Evolutionary conservation across 352 stramenopile species (phyloP).

Genomic region (Globisporangium perplexum): DNA sequence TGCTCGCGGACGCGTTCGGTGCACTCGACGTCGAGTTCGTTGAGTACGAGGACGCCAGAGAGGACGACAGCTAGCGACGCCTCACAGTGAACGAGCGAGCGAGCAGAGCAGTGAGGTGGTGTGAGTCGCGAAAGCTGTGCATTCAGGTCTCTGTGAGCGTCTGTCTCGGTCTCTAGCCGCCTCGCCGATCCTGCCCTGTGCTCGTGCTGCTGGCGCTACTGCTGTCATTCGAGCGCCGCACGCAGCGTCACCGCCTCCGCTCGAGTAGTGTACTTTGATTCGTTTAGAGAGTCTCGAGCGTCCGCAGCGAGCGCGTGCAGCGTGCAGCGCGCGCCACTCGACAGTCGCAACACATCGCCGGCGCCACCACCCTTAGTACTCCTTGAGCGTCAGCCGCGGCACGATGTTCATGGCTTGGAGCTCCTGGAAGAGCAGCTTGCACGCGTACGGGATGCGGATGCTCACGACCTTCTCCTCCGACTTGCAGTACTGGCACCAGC

Average conservation of each 20-base stretch:
- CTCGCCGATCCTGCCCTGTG: not conserved
- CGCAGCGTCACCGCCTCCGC: not conserved
- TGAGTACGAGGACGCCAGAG: slow-evolving; percentile 35
- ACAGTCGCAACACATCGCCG: not conserved
- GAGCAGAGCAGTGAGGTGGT: not conserved
- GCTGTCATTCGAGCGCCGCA: not conserved
- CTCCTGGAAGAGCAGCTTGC: slow-evolving; percentile 98
- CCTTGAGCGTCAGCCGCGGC: slow-evolving; percentile 94
- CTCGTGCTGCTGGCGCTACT: not conserved
- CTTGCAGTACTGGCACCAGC: slow-evolving; percentile 99
- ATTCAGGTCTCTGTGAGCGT: not conserved
- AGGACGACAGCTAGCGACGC: not conserved
- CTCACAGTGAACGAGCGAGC: not conserved
- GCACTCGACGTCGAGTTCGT: slow-evolving; percentile 29
- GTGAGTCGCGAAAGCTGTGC: not conserved
- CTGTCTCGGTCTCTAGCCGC: not conserved
- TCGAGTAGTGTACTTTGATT: slow-evolving; percentile 8
- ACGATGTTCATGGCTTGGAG: slow-evolving; percentile 99
- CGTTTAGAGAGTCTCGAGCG: slow-evolving; percentile 5
- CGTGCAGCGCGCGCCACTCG: too few relatives aligned
- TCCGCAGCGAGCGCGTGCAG: not conserved
- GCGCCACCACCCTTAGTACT: slow-evolving; percentile 76
- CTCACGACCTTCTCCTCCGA: slow-evolving; percentile 96
- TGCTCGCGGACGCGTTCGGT: slow-evolving; percentile 36
- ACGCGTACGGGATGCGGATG: slow-evolving; percentile 98